phyloP scores from a whole-genome alignment of 495 filamentous ascomycete species.

The Daldinia decipiens region DNA sequence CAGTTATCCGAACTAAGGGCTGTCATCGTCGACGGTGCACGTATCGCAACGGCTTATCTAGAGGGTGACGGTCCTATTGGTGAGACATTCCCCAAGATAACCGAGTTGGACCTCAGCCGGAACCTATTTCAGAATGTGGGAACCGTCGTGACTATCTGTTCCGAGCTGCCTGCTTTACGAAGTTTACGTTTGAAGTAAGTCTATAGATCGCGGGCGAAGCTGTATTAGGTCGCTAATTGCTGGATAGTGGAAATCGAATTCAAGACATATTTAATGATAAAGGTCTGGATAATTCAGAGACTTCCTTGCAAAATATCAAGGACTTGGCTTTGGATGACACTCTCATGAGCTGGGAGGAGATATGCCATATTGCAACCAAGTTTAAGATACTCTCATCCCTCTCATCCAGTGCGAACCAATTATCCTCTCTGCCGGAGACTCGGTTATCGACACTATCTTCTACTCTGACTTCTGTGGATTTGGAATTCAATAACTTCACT shows the following conservation, averaged over 20 bases:
- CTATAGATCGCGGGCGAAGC: neutral
- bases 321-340: constrained; percentile 78
- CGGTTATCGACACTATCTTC: constrained; percentile 59
- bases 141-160: constrained; percentile 75
- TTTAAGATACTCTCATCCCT: constrained; percentile 73
- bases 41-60: constrained; percentile 59
- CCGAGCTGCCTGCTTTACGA: constrained; percentile 68
- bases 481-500: constrained; percentile 80
- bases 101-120: constrained; percentile 85
- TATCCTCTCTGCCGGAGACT: constrained; percentile 53
- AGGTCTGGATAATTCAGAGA: constrained; percentile 46
- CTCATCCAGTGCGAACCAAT: constrained; percentile 58
- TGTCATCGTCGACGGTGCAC: constrained; percentile 81
- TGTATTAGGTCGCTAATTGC: constrained; percentile 20
- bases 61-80: constrained; percentile 53
- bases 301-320: constrained; percentile 66
- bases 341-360: constrained; percentile 76
- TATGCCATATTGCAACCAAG: constrained; percentile 58
- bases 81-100: constrained; percentile 69
- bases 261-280: constrained; percentile 52
- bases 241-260: constrained; percentile 79
- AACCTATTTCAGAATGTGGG: constrained; percentile 77
- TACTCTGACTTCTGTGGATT: constrained; percentile 66
- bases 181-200: constrained; percentile 77
- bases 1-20: constrained; percentile 79